A percentile compares a stretch with the other conserved stretches of the same genome.
These are phyloP conservation scores for Lagenaria siceraria DNA, from an alignment of 306 rosid species.

Conservation along the genomic window DNA sequence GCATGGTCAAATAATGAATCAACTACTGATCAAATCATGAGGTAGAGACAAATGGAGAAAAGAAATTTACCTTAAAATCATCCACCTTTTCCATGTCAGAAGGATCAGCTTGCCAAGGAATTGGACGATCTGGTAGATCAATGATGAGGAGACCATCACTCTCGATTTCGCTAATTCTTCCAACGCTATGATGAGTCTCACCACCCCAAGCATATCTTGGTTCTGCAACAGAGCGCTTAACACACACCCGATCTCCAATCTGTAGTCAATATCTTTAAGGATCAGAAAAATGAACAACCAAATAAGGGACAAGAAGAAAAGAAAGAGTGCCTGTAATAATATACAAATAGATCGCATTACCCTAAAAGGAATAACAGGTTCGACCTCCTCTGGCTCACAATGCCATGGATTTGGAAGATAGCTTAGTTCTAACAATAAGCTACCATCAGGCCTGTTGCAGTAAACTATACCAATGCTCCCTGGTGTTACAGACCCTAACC, in stretches of 20 bases:
- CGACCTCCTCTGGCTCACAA: conserved; percentile 99
- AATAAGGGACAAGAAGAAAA: conserved; percentile 1
- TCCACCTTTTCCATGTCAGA: conserved; percentile 98
- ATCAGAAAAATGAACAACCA: conserved; percentile 5
- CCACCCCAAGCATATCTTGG: conserved; percentile 99
- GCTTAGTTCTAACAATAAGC: conserved; percentile 77
- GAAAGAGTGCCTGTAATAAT: background rate
- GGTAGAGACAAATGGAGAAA: background rate
- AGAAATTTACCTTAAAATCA: conserved; percentile 65
- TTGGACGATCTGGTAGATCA: conserved; percentile 88
- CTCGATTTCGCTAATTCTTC: conserved; percentile 92
- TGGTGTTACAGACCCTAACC: conserved; percentile 94
- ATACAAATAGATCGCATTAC: conserved; percentile 25
- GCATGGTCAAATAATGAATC: background rate
- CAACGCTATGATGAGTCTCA: conserved; percentile 96
- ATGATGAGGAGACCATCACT: conserved; percentile 87
- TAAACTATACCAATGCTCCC: conserved; percentile 98
- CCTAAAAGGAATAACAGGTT: conserved; percentile 78
- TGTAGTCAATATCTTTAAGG: conserved; percentile 20
- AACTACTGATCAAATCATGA: background rate
- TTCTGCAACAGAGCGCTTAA: conserved; percentile 96
- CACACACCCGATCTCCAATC: conserved; percentile 92
- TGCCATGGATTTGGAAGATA: conserved; percentile 98
- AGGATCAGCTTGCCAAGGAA: conserved; percentile 98
- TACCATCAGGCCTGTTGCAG: conserved; percentile 92